A percentile compares a stretch with the other conserved stretches of the same genome.
phyloP scores from a whole-genome alignment of 192 early-diverging fungal species.

The Dissophora ornata region DNA sequence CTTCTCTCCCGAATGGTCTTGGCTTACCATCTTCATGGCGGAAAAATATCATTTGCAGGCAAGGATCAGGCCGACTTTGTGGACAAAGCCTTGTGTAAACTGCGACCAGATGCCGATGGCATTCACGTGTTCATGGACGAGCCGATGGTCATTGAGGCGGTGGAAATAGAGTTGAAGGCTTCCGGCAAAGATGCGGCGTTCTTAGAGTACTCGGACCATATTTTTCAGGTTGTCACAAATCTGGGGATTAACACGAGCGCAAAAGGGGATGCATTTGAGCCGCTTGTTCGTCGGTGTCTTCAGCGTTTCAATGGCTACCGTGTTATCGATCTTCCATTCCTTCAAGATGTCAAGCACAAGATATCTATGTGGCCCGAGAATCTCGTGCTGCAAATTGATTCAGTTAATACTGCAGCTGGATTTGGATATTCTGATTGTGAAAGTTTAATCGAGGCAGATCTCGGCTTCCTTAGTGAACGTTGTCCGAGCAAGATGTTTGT shows the following conservation, averaged over 20 bases:
- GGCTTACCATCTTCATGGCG: slow-evolving; percentile 12
- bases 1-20: slow-evolving; percentile 43
- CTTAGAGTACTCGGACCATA: slow-evolving; percentile 18
- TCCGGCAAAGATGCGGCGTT: slow-evolving; percentile 2
- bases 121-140: background rate
- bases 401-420: slow-evolving; percentile 16
- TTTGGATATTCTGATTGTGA: slow-evolving; percentile 10
- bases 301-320: slow-evolving; percentile 24
- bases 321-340: slow-evolving; percentile 37
- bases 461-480: slow-evolving; percentile 18
- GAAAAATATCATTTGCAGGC: slow-evolving; percentile 18
- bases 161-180: background rate
- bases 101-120: too few species aligned
- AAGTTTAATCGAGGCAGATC: background rate
- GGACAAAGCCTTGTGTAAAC: background rate
- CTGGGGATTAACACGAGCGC: slow-evolving; percentile 22
- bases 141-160: slow-evolving; percentile 29
- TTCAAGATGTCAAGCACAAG: slow-evolving; percentile 3
- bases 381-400: slow-evolving; percentile 20
- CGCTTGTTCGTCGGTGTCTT: slow-evolving; percentile 28
- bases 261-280: slow-evolving; percentile 26
- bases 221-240: slow-evolving; percentile 12
- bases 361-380: slow-evolving; percentile 19
- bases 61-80: background rate
- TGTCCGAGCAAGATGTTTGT: slow-evolving; percentile 19